These are phyloP conservation scores for Lepidopterella palustris DNA, from an alignment of 495 filamentous ascomycete species.

Conservation along the genomic window DNA sequence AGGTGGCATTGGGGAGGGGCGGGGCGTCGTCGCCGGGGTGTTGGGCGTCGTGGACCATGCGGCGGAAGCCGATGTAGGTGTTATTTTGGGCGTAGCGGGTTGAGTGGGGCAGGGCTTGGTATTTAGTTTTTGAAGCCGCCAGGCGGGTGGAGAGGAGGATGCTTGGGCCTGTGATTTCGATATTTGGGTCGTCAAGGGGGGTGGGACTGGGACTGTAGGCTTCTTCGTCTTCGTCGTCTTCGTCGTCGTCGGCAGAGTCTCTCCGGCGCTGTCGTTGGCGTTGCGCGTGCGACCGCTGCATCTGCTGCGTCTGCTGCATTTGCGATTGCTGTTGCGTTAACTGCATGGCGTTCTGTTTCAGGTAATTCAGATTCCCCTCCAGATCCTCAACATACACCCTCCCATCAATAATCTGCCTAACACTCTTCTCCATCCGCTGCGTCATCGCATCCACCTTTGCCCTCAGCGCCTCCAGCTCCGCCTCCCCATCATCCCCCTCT, in stretches of 20 bases:
- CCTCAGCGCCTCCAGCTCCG: slow-evolving; percentile 21
- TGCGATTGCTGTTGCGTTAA: slow-evolving; percentile 7
- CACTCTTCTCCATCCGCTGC: slow-evolving; percentile 33
- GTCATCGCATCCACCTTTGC: slow-evolving; percentile 35
- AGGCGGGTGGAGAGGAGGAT: slow-evolving; percentile 28
- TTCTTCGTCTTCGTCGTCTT: slow-evolving; percentile 16
- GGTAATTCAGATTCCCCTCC: slow-evolving; percentile 12
- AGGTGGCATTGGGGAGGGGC: slow-evolving; percentile 59
- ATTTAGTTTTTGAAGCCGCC: slow-evolving; percentile 30
- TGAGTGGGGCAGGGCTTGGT: slow-evolving; percentile 27
- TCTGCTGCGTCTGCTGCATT: slow-evolving; percentile 14
- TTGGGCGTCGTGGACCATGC: slow-evolving; percentile 67
- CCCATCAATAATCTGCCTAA: slow-evolving; percentile 37
- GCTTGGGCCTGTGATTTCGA: slow-evolving; percentile 19
- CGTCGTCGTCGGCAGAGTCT: slow-evolving; percentile 15
- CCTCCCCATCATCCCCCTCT: slow-evolving; percentile 14
- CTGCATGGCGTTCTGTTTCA: slow-evolving; percentile 12
- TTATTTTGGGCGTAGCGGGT: slow-evolving; percentile 65
- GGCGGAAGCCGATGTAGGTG: slow-evolving; percentile 71
- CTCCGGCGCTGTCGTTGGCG: slow-evolving; percentile 1
- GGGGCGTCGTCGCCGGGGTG: slow-evolving; percentile 56
- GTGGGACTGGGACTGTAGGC: slow-evolving; percentile 16
- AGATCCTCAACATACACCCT: slow-evolving; percentile 22
- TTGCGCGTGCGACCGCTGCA: slow-evolving; percentile 3
- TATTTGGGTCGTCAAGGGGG: background rate